Base-by-base conservation (phyloP, 768 basidiomycete genomes). In the Gymnopilus junonius region DNA sequence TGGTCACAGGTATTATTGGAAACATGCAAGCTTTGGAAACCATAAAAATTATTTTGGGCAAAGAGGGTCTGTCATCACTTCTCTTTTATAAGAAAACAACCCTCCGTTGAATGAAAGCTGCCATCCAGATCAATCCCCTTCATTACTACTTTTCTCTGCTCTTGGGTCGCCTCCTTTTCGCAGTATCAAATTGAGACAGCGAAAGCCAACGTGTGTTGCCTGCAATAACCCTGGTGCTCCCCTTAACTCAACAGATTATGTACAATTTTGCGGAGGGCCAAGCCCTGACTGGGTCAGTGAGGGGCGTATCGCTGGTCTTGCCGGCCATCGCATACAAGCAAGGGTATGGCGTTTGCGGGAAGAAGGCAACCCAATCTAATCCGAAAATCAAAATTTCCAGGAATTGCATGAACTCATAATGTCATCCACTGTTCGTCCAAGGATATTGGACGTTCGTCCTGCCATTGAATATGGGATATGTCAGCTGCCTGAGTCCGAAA, bases 21-120 rank as follows among this genome's bases (percentile, higher is more conserved):
- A 91, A 87, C 65, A 75, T 96, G 71, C 95, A 97, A 80, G 96
- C 96, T 5, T 73, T 94, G 34, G 95, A 97, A 76, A 83, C 93
- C 1, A 87, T 97, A 76, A 94, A 93, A 75, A 82, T 93, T 56
- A 79, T 94, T 42, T 80, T 82, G 1, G 92, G 88, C 4, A 71
- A 89, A 34, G 86, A 89, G 68, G 88, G 91, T 90, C 45, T 78
- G 66, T 23, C n/a, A n/a, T 45, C 14, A 20, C 29, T 25, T 54
- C 27, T 21, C 20, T 12, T 20, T 35, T 8, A 14, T n/a, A 54
- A 15, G n/a, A 23, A 21, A 21, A 21, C 21, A 35, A 35, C 8
- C 29, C 35, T 42, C 27, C 48, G 34, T 37, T 54, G n/a, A 34
- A 34, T 21, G 20, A 53, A 25, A 23, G 32, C 48, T 20, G 21